A percentile compares a stretch with the other conserved stretches of the same genome.
Conservation (phyloP, 495 filamentous ascomycete species). For the Lentithecium fluviatile region DNA sequence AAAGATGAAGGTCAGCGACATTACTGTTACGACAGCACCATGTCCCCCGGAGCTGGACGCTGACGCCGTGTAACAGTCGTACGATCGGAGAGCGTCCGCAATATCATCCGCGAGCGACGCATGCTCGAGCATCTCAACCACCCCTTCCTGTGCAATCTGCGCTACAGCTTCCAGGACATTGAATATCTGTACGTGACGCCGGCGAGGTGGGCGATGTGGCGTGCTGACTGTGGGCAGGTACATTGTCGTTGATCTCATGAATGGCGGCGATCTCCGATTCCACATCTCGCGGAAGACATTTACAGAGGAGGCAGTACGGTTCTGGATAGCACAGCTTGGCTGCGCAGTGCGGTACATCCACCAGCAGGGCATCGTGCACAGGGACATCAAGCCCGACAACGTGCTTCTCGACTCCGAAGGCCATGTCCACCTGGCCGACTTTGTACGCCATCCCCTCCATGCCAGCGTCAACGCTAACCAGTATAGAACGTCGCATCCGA, state of each 20-base stretch:
- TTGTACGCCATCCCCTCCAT: constrained; percentile 58
- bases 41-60: constrained; percentile 13
- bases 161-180: constrained; percentile 98
- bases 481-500: constrained; percentile 93
- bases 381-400: constrained; percentile 97
- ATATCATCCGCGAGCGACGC: constrained; percentile 93
- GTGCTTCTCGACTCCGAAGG: constrained; percentile 90
- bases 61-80: constrained; percentile 64
- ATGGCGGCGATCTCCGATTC: constrained; percentile 92
- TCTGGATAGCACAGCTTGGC: constrained; percentile 93
- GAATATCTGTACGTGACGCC: constrained; percentile 81
- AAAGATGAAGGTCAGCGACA: constrained; percentile 87
- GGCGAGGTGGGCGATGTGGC: background rate
- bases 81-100: constrained; percentile 93
- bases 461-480: constrained; percentile 29
- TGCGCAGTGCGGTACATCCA: constrained; percentile 93
- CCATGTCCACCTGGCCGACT: constrained; percentile 96
- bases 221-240: constrained; percentile 61
- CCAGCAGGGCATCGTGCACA: constrained; percentile 86
- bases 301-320: constrained; percentile 92
- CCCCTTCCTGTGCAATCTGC: constrained; percentile 95
- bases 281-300: constrained; percentile 98
- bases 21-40: constrained; percentile 6
- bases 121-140: constrained; percentile 99
- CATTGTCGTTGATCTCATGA: constrained; percentile 98